These are phyloP conservation scores for Eucalyptus erythrocorys DNA, from an alignment of 345 rosid species.

Conservation along the genomic window DNA sequence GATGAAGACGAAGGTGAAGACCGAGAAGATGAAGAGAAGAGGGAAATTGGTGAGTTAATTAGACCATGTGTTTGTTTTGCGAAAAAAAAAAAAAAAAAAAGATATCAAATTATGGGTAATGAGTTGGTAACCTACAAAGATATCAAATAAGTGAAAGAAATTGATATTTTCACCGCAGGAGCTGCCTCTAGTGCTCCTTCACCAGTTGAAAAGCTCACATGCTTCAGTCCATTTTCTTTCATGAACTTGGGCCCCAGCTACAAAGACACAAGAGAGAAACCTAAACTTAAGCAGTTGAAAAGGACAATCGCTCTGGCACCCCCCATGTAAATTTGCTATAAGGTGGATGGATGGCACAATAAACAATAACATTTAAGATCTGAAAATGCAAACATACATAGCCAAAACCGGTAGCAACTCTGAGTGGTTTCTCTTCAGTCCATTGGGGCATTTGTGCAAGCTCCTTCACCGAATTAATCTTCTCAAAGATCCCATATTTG, in stretches of 20 bases:
- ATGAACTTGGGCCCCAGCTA: slow-evolving; percentile 93
- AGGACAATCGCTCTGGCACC: neutral
- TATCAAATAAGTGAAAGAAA: neutral
- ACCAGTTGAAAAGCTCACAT: slow-evolving; percentile 82
- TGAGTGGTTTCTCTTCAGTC: slow-evolving; percentile 78
- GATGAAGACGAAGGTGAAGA: no score
- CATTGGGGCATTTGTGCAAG: slow-evolving; percentile 84
- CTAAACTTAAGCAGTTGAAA: neutral
- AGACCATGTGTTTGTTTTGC: no score
- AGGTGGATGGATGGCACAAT: neutral
- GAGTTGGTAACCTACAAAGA: neutral
- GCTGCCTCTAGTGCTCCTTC: slow-evolving; percentile 99
- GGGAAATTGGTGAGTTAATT: no score
- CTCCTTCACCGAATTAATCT: slow-evolving; percentile 68
- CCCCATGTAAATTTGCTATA: neutral
- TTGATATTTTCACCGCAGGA: slow-evolving; percentile 66
- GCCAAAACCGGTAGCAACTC: slow-evolving; percentile 89
- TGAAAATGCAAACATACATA: slow-evolving; percentile 37
- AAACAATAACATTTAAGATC: neutral
- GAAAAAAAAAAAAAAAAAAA: no score
- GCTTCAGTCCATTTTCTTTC: slow-evolving; percentile 67
- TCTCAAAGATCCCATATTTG: slow-evolving; percentile 87
- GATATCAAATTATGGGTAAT: no score
- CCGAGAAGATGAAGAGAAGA: no score
- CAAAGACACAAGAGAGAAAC: neutral